Evolutionary conservation across 2,329 filamentous ascomycete species (phyloP).

Genomic region (Sarocladium strictum): DNA sequence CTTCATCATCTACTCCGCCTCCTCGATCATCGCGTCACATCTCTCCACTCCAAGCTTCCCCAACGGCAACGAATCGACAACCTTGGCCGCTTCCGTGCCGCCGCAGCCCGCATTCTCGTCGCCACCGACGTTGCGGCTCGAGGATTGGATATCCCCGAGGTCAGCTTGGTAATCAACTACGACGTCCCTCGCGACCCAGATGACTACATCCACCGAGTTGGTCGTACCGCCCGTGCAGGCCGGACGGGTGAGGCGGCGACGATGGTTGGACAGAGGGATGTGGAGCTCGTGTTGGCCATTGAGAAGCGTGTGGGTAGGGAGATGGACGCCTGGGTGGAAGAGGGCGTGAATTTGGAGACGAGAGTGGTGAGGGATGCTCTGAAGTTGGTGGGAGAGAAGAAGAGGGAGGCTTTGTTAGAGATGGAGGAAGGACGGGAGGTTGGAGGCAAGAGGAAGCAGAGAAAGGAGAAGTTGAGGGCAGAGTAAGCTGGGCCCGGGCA

Average conservation of each 20-base stretch:
- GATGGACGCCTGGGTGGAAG: slow-evolving; percentile 82
- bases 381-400: slow-evolving; percentile 91
- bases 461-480: slow-evolving; percentile 49
- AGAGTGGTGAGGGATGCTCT: slow-evolving; percentile 78
- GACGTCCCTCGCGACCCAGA: slow-evolving; percentile 94
- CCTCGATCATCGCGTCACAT: slow-evolving; percentile 83
- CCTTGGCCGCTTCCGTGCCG: slow-evolving; percentile 83
- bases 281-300: slow-evolving; percentile 84
- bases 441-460: slow-evolving; percentile 70
- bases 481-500: slow-evolving; percentile 15
- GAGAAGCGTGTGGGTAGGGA: slow-evolving; percentile 73
- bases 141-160: slow-evolving; percentile 91
- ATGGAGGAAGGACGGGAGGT: slow-evolving; percentile 92
- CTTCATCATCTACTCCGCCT: slow-evolving; percentile 83
- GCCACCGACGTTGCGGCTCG: slow-evolving; percentile 93
- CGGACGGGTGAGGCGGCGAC: slow-evolving; percentile 77
- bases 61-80: slow-evolving; percentile 84
- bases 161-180: slow-evolving; percentile 87
- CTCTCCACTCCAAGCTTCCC: slow-evolving; percentile 79
- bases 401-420: slow-evolving; percentile 82
- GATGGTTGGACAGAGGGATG: slow-evolving; percentile 88
- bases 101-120: slow-evolving; percentile 81
- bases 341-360: slow-evolving; percentile 90
- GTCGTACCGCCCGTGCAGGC: slow-evolving; percentile 89
- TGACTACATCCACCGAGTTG: slow-evolving; percentile 95